Conservation (phyloP, 805 yeast species). For the Wickerhamiella australiensis region DNA sequence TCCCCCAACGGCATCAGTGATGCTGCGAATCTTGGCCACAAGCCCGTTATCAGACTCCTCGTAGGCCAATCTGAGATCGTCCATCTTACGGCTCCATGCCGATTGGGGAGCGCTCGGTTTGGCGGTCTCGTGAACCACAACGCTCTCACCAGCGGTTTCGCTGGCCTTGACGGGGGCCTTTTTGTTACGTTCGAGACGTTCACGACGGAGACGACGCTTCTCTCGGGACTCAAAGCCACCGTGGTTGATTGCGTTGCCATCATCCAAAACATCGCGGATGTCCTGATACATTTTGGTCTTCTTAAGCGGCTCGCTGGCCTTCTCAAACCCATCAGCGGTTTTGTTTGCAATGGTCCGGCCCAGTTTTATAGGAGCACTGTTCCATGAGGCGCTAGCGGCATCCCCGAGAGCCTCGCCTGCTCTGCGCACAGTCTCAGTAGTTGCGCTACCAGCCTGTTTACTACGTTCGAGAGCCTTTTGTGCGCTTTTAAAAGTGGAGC, state of each 20-base stretch:
- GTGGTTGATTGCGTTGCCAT: slow-evolving; percentile 76
- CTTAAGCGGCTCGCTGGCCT: slow-evolving; percentile 83
- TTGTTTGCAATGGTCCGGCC: slow-evolving; percentile 75
- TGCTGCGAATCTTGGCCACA: slow-evolving; percentile 64
- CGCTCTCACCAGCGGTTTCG: slow-evolving; percentile 56
- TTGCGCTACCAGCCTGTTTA: slow-evolving; percentile 54
- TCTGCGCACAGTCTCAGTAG: slow-evolving; percentile 62
- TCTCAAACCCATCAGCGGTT: slow-evolving; percentile 74
- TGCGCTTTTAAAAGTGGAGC: slow-evolving; percentile 86
- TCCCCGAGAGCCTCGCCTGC: slow-evolving; percentile 92
- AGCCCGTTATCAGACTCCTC: slow-evolving; percentile 93
- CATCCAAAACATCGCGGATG: slow-evolving; percentile 77
- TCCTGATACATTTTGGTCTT: slow-evolving; percentile 82
- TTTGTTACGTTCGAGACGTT: slow-evolving; percentile 28
- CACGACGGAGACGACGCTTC: slow-evolving; percentile 62
- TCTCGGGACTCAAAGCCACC: slow-evolving; percentile 89
- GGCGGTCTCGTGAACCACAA: slow-evolving; percentile 72
- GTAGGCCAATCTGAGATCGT: slow-evolving; percentile 46
- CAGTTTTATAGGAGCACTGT: slow-evolving; percentile 78
- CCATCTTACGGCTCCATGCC: slow-evolving; percentile 51
- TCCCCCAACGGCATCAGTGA: slow-evolving; percentile 69
- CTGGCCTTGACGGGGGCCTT: slow-evolving; percentile 64
- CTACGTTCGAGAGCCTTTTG: slow-evolving; percentile 85
- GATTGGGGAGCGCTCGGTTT: slow-evolving; percentile 64
- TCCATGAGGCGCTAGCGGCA: slow-evolving; percentile 90